phyloP scores from a whole-genome alignment of 2,329 filamentous ascomycete genomes.

The Tolypocladium cylindrosporum region DNA sequence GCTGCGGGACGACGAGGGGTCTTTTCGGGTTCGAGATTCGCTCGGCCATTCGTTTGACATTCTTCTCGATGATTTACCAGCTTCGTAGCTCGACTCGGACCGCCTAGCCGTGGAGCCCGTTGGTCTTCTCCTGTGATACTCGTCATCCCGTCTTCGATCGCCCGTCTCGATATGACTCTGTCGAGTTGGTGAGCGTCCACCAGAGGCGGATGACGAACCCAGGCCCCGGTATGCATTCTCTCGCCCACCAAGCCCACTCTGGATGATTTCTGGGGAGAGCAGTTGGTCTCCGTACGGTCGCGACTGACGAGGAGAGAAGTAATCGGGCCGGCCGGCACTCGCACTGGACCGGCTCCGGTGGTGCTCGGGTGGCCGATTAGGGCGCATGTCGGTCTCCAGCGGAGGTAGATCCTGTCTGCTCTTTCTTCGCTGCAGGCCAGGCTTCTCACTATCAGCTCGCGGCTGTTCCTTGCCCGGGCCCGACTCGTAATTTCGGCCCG shows the following conservation, averaged over 20 bases:
- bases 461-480: not conserved
- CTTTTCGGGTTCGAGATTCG: constrained; percentile 16
- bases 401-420: constrained; percentile 31
- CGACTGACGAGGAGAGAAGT: constrained; percentile 18
- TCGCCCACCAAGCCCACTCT: constrained; percentile 28
- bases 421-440: constrained; percentile 16
- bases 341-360: constrained; percentile 26
- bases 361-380: constrained; percentile 16
- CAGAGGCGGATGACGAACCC: constrained; percentile 17
- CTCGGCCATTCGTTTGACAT: constrained; percentile 21
- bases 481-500: not conserved
- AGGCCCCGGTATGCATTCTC: constrained; percentile 30
- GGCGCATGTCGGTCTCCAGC: constrained; percentile 30
- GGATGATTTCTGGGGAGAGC: constrained; percentile 32
- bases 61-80: constrained; percentile 15
- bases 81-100: constrained; percentile 13
- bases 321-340: constrained; percentile 19
- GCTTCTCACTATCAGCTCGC: constrained; percentile 5
- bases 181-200: constrained; percentile 19
- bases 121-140: constrained; percentile 13
- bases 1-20: constrained; percentile 15
- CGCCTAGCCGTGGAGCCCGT: constrained; percentile 16
- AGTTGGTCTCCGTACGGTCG: constrained; percentile 21
- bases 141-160: constrained; percentile 15
- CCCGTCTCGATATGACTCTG: constrained; percentile 18